Percentiles rank a stretch among this genome's conserved stretches.
Conservation (phyloP, 2,329 filamentous ascomycete genomes). For the Zasmidium angulare region DNA sequence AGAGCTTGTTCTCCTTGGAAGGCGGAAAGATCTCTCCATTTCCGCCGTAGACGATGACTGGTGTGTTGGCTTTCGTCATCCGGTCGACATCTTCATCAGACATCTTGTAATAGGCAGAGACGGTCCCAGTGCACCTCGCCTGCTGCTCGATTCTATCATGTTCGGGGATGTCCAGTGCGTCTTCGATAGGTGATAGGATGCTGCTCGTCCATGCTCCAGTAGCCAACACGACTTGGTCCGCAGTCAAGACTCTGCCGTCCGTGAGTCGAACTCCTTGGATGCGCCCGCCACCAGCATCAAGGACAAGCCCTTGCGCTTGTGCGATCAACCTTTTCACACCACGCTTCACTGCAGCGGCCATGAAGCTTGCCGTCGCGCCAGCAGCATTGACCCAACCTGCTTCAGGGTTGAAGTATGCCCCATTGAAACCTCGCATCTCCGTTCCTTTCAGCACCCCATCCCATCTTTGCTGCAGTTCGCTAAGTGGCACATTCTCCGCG, state of each 20-base stretch:
- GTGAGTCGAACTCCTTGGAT: conserved; percentile 50
- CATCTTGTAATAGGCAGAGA: conserved; percentile 58
- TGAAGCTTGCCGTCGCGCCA: conserved; percentile 46
- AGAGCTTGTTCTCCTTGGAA: conserved; percentile 46
- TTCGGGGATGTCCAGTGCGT: conserved; percentile 43
- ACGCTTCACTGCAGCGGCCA: conserved; percentile 45
- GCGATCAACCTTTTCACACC: conserved; percentile 49
- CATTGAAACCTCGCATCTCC: conserved; percentile 39
- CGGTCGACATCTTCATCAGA: conserved; percentile 50
- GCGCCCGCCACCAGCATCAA: conserved; percentile 26
- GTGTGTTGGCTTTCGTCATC: conserved; percentile 45
- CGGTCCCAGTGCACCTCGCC: conserved; percentile 59
- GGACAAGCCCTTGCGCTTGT: conserved; percentile 47
- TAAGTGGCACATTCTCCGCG: conserved; percentile 45
- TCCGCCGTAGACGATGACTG: conserved; percentile 54
- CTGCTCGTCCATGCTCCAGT: conserved; percentile 59
- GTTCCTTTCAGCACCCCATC: conserved; percentile 39
- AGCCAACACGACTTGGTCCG: conserved; percentile 56
- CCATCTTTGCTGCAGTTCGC: conserved; percentile 41
- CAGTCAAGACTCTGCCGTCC: conserved; percentile 49
- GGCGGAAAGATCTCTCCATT: conserved; percentile 51
- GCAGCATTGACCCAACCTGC: conserved; percentile 58
- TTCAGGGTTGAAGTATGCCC: conserved; percentile 50
- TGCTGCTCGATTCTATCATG: conserved; percentile 54
- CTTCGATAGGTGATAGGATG: conserved; percentile 53